phyloP scores from a whole-genome alignment of 768 basidiomycete species.

The Leucocoprinus leucothites region DNA sequence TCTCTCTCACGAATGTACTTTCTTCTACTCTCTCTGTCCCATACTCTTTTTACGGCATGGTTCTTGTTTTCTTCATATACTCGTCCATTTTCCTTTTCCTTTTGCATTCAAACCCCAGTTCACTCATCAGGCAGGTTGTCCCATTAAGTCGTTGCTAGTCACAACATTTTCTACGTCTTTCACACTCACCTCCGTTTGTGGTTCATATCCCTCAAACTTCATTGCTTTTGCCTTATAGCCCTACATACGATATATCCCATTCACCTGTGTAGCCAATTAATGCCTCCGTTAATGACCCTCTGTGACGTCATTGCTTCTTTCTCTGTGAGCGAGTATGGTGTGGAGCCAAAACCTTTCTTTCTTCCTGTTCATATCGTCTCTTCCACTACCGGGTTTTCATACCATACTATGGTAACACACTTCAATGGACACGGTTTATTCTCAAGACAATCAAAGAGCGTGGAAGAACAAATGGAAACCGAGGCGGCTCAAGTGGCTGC shows the following conservation, averaged over 20 bases:
- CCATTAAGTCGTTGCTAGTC: constrained; percentile 10
- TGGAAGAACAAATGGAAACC: constrained; percentile 3
- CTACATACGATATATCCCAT: constrained; percentile 3
- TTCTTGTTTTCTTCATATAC: background rate
- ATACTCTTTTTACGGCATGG: constrained; percentile 4
- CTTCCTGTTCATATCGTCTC: background rate
- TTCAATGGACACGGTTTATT: constrained; percentile 7
- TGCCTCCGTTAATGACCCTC: background rate
- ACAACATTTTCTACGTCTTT: constrained; percentile 15
- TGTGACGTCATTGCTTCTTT: constrained; percentile 1
- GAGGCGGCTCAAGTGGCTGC: constrained; percentile 26
- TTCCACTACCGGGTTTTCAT: no score
- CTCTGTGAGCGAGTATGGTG: background rate
- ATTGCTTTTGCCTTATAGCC: constrained; percentile 7
- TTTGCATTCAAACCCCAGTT: constrained; percentile 4
- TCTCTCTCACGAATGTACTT: constrained; percentile 21
- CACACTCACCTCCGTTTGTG: constrained; percentile 6
- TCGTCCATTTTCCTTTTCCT: constrained; percentile 13
- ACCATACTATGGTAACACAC: background rate
- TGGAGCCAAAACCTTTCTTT: background rate
- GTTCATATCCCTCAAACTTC: constrained; percentile 1
- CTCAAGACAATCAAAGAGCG: constrained; percentile 1
- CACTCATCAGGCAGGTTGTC: constrained; percentile 11
- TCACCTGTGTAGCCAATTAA: constrained; percentile 10
- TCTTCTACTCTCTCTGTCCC: constrained; percentile 20